A percentile compares a stretch with the other conserved stretches of the same genome.
Conservation (phyloP, 2,329 filamentous ascomycete species). For the Diaporthe australafricana region DNA sequence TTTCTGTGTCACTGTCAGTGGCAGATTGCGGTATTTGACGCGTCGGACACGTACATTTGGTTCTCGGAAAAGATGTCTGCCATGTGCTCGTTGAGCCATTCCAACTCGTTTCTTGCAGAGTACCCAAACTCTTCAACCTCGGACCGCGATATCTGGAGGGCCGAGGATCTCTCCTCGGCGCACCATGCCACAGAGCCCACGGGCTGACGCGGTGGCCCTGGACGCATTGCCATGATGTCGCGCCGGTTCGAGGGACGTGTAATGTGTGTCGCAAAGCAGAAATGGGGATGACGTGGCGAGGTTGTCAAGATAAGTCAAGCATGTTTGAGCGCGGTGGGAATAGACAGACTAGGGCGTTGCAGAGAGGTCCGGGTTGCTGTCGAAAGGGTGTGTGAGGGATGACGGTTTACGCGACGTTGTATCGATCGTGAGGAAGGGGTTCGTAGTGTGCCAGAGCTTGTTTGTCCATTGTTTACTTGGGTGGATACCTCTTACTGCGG, state of each 20-base stretch:
- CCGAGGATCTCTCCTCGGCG: conserved; percentile 82
- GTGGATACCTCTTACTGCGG: background rate
- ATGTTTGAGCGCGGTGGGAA: conserved; percentile 25
- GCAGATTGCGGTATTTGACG: conserved; percentile 4
- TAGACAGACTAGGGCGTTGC: background rate
- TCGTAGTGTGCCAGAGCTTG: conserved; percentile 28
- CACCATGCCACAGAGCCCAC: conserved; percentile 91
- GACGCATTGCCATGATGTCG: conserved; percentile 56
- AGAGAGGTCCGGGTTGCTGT: conserved; percentile 14
- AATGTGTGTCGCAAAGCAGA: conserved; percentile 19
- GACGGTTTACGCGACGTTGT: conserved; percentile 13
- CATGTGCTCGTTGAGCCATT: conserved; percentile 99
- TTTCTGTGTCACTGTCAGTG: conserved; percentile 67
- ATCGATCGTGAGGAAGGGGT: conserved; percentile 5
- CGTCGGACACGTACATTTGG: conserved; percentile 75
- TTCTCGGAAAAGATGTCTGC: conserved; percentile 89
- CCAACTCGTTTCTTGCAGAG: conserved; percentile 91
- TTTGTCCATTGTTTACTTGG: conserved; percentile 31
- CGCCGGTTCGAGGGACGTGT: conserved; percentile 12
- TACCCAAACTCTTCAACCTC: conserved; percentile 95
- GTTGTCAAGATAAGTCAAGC: conserved; percentile 28
- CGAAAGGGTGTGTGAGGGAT: conserved; percentile 3
- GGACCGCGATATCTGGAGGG: conserved; percentile 78
- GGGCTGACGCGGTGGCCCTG: conserved; percentile 66
- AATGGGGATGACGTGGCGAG: background rate